Base-by-base conservation (phyloP, 2,329 filamentous ascomycete genomes). In the Epichloe coenophiala region DNA sequence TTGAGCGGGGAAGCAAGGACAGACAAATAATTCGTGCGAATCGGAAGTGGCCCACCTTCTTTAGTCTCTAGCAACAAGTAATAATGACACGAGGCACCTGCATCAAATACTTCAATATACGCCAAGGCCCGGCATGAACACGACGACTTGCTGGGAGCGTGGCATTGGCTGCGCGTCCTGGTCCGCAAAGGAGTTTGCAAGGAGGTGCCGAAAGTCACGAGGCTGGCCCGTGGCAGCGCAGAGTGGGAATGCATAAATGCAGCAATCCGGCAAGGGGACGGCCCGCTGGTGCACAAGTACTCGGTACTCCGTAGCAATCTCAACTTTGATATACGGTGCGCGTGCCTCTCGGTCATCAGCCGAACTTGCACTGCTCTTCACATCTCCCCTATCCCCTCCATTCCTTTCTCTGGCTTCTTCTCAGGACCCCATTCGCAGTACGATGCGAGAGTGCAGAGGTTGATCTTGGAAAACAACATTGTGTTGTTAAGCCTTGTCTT, bases 61-160 rank as follows among this genome's bases (percentile, higher is more conserved):
- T 40, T 44, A 49, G 42, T 51, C 33, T 33, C 36, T 51, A 40
- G 19, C 47, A 31, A 27, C 5, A 36, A n/a, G 36, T 4, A 38
- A n/a, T n/a, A n/a, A 40, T 44, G 45, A 33, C 23, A 35, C 23
- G 40, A 47, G 45, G 40, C 46, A 51, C 47, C 45, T 51, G 41
- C 42, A 51, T 51, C 39, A 47, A 47, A n/a, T 47, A 51, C 35
- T 44, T 39, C 17, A 12, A 44, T 39, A 51, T 31, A 31, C 27
- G 27, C 27, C 3, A 31, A 31, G 27, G 27, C 27, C 27, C 8
- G 27, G 8, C 27, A 27, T 27, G 27, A 27, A 27, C 7, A 27
- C 27, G 6, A 8, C 8, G 5, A 27, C 7, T 27, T 27, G 27
- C 27, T 27, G 8, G 7, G 27, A 7, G 27, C 27, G 7, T 31